These are phyloP conservation scores for Tritrichomonas musculus DNA, from an alignment of 208 protist species.

Conservation along the genomic window DNA sequence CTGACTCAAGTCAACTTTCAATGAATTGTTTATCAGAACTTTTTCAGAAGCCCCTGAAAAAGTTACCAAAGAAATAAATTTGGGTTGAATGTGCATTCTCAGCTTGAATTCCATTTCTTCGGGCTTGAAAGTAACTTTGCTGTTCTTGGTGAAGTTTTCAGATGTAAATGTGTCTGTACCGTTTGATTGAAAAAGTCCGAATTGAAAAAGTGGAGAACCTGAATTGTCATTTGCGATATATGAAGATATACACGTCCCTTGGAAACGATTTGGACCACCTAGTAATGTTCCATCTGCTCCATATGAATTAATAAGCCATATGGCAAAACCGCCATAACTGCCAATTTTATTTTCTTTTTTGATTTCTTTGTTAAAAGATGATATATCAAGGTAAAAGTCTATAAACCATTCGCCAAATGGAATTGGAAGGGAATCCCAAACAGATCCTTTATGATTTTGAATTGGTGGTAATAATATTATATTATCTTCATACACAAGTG, in stretches of 20 bases:
- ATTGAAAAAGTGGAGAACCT: neutral
- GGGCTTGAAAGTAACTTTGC: neutral
- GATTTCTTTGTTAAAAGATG: too few species aligned
- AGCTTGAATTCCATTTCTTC: neutral
- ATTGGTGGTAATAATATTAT: slow-evolving; percentile 7
- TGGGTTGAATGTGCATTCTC: neutral
- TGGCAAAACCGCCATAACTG: neutral
- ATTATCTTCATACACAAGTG: neutral
- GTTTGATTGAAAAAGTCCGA: neutral
- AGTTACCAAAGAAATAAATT: neutral
- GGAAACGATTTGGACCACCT: neutral
- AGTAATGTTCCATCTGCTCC: neutral
- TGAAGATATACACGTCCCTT: neutral
- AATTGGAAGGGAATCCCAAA: neutral
- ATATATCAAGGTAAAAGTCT: neutral
- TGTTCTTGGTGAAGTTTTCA: neutral
- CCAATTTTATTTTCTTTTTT: too few species aligned
- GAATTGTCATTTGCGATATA: neutral
- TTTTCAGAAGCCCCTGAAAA: neutral
- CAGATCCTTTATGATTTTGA: neutral
- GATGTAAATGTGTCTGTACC: neutral
- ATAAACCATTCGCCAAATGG: neutral
- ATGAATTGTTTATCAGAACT: neutral
- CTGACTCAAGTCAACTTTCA: neutral
- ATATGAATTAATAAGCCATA: neutral